These are phyloP conservation scores for Keithomyces neogunnii DNA, from an alignment of 2,329 filamentous ascomycete species.

Conservation along the genomic window DNA sequence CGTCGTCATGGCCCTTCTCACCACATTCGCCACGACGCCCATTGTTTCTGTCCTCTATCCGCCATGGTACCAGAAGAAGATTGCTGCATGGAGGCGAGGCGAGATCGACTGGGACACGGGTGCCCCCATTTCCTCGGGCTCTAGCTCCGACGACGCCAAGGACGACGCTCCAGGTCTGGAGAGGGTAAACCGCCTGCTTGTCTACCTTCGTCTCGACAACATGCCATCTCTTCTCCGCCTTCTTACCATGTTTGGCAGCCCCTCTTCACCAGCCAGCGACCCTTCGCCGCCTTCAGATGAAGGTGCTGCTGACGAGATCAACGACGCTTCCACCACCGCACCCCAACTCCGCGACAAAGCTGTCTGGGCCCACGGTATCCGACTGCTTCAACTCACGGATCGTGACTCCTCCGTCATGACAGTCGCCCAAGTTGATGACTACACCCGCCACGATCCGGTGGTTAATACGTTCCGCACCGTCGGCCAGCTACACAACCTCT, in stretches of 20 bases:
- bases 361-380: slow-evolving; percentile 72
- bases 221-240: slow-evolving; percentile 76
- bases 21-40: slow-evolving; percentile 77
- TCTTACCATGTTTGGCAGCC: slow-evolving; percentile 65
- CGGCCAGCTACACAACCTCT: slow-evolving; percentile 73
- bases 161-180: slow-evolving; percentile 3
- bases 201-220: slow-evolving; percentile 79
- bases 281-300: background rate
- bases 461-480: slow-evolving; percentile 89
- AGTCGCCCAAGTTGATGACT: slow-evolving; percentile 73
- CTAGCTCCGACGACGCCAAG: slow-evolving; percentile 7
- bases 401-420: slow-evolving; percentile 95
- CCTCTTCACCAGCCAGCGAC: slow-evolving; percentile 13
- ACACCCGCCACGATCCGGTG: slow-evolving; percentile 67
- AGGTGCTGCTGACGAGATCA: slow-evolving; percentile 11
- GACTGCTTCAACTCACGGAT: slow-evolving; percentile 79
- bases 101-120: slow-evolving; percentile 75
- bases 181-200: slow-evolving; percentile 55
- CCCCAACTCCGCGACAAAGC: slow-evolving; percentile 2
- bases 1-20: slow-evolving; percentile 85
- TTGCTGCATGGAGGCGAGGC: slow-evolving; percentile 57
- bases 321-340: slow-evolving; percentile 3
- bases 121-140: slow-evolving; percentile 8
- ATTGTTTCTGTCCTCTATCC: slow-evolving; percentile 69
- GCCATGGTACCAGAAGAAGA: slow-evolving; percentile 45